Base-by-base conservation (phyloP, 306 rosid species). In the Acacia confusa region DNA sequence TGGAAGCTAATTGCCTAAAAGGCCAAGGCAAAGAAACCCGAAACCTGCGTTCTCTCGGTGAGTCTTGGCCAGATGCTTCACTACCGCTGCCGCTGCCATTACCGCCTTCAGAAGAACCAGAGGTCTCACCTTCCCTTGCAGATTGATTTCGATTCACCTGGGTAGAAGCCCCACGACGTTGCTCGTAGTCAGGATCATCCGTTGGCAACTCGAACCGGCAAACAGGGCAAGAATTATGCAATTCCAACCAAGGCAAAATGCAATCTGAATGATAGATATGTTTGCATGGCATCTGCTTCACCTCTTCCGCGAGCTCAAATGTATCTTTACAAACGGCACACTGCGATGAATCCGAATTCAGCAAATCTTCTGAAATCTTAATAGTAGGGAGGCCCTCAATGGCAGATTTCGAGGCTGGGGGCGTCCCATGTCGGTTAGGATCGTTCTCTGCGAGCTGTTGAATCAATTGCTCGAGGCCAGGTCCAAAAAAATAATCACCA, bases 361-460 rank as follows among this genome's bases (percentile, higher is more conserved):
- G 79, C 64, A 87, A 55, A 24, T 87, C 92, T 53, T 87, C 73
- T 0, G 89, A 14, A 41, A 92, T 84, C 48, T 82, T 78, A 14
- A 92, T 68, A 9, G 58, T 30, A 5, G 94, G 92, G 32, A 92
- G 88, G n/a, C 72, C 91, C 73, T 82, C 90, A 48, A 92, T 80
- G 1, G 92, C 92, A 0, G 92, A 88, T 75, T 92, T 92, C 0
- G 97, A 89, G 19, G 97, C 92, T 3, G 97, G 94, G 6, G 97
- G 97, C 16, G 97, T 88, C 38, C 97, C 97, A 17, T 89, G 88
- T 11, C 97, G 87, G 81, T 92, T 92, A 0, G 97, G 97, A 63
- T 92, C 97, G 58, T 92, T 92, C 87, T 92, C 97, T 7, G 97
- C 94, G 13, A 92, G 89, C 78, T 92, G 97, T 41, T 92, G 97